A percentile compares a stretch with the other conserved stretches of the same genome.
These are phyloP conservation scores for Puccinia polysora DNA, from an alignment of 1,284 basidiomycete genomes.

Conservation along the genomic window DNA sequence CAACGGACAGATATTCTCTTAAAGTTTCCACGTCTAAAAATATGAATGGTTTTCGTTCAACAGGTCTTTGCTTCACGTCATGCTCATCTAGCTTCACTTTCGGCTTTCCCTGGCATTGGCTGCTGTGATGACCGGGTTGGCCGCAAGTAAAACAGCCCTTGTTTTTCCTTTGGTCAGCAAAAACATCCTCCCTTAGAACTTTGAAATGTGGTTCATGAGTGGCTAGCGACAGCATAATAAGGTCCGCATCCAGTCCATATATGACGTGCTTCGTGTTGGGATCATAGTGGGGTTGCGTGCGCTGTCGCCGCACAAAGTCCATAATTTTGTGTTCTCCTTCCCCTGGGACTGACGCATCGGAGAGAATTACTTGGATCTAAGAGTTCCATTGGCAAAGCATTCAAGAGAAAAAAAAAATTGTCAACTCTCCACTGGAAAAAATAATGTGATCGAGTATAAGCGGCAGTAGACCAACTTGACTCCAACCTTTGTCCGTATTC, in stretches of 20 bases:
- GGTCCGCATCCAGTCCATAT: conserved; percentile 96
- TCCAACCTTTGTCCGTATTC: conserved; percentile 93
- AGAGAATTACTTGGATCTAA: conserved; percentile 89
- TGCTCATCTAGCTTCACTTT: conserved; percentile 53
- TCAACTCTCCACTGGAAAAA: conserved; percentile 35
- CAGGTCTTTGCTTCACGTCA: conserved; percentile 60
- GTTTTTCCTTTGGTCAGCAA: conserved; percentile 65
- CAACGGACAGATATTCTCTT: conserved; percentile 94
- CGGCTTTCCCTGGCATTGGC: conserved; percentile 64
- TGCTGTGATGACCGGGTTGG: conserved; percentile 86
- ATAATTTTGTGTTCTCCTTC: conserved; percentile 99
- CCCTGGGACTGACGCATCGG: conserved; percentile 92
- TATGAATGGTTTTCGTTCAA: conserved; percentile 94
- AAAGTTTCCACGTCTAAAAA: conserved; percentile 94
- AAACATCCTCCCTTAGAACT: conserved; percentile 96
- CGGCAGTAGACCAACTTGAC: conserved; percentile 61
- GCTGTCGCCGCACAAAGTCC: conserved; percentile 91
- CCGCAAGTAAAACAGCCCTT: conserved; percentile 86
- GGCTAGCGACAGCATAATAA: conserved; percentile 97
- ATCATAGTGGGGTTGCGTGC: conserved; percentile 79
- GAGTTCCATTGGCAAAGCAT: conserved; percentile 17
- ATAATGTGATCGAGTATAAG: conserved; percentile 51
- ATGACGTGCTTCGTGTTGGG: conserved; percentile 96
- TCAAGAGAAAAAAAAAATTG: not conserved
- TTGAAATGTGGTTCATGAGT: conserved; percentile 98